Evolutionary conservation across 495 filamentous ascomycete genomes (phyloP).

Genomic region (Peziza echinospora): DNA sequence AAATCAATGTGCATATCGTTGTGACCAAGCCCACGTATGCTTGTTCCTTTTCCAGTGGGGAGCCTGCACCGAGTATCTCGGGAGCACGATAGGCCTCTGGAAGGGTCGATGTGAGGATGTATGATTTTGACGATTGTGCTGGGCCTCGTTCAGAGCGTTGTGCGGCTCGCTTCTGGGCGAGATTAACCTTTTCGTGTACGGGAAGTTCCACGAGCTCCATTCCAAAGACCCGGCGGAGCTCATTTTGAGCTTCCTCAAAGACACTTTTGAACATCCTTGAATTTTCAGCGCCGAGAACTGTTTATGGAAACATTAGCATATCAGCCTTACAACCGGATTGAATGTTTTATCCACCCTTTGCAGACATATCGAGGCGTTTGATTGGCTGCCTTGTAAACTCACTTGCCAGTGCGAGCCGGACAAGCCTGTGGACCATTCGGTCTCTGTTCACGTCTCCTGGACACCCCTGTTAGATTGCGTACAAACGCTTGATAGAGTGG

Average conservation of each 20-base stretch:
- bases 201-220: slow-evolving; percentile 77
- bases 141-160: background rate
- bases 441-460: slow-evolving; percentile 26
- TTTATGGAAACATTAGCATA: too few relatives aligned
- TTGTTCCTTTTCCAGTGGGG: slow-evolving; percentile 33
- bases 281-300: slow-evolving; percentile 30
- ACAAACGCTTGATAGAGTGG: background rate
- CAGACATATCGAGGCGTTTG: slow-evolving; percentile 58
- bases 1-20: slow-evolving; percentile 54
- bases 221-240: slow-evolving; percentile 46
- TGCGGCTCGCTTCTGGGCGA: slow-evolving; percentile 49
- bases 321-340: too few relatives aligned
- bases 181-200: slow-evolving; percentile 49
- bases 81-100: slow-evolving; percentile 41
- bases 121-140: slow-evolving; percentile 39
- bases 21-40: slow-evolving; percentile 63
- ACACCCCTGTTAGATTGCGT: background rate
- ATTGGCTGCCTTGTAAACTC: slow-evolving; percentile 70
- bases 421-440: slow-evolving; percentile 66
- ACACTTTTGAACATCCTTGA: slow-evolving; percentile 42
- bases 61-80: slow-evolving; percentile 41
- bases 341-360: too few relatives aligned
- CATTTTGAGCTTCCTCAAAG: slow-evolving; percentile 44
- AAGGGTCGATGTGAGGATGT: slow-evolving; percentile 51
- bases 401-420: slow-evolving; percentile 72